Conservation (phyloP, 169 alveolate genomes). For the Eimeria sp. region DNA sequence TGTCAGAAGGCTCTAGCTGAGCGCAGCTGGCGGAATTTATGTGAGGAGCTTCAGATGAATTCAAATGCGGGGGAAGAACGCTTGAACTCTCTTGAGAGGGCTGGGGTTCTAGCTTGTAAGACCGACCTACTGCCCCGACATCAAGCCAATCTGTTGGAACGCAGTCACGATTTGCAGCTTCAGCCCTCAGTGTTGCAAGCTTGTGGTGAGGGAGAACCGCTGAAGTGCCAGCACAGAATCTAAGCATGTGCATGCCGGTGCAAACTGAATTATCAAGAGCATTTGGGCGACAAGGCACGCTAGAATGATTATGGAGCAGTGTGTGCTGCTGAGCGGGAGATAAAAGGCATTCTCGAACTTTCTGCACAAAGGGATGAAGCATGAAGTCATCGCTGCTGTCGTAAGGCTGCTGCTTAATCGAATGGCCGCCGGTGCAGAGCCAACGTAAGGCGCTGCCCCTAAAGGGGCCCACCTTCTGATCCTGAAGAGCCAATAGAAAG, state of each 20-base stretch:
- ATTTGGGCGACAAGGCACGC: background rate
- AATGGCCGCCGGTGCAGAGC: constrained; percentile 41
- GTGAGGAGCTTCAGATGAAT: constrained; percentile 21
- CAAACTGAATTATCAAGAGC: background rate
- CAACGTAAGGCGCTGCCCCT: background rate
- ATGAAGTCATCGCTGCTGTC: constrained; percentile 75
- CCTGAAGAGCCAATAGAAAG: constrained; percentile 13
- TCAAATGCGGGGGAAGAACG: background rate
- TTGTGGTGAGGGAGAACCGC: constrained; percentile 71
- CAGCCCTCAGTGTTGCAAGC: constrained; percentile 73
- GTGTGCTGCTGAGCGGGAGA: constrained; percentile 54
- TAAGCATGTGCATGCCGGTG: constrained; percentile 41
- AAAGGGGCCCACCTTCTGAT: background rate
- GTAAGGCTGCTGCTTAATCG: constrained; percentile 71
- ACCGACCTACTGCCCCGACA: constrained; percentile 20
- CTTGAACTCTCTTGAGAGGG: constrained; percentile 23
- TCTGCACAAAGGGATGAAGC: constrained; percentile 68
- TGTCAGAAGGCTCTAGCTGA: background rate
- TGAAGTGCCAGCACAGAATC: constrained; percentile 72
- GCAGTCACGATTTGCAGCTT: constrained; percentile 55
- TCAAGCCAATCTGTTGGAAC: constrained; percentile 75
- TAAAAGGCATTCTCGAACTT: constrained; percentile 64
- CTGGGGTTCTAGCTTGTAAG: constrained; percentile 55
- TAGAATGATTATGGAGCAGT: background rate
- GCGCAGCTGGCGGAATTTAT: background rate